Percentiles rank a stretch among this genome's conserved stretches.
phyloP scores from a whole-genome alignment of 164 flowering plant species.

The Kingdonia uniflora region DNA sequence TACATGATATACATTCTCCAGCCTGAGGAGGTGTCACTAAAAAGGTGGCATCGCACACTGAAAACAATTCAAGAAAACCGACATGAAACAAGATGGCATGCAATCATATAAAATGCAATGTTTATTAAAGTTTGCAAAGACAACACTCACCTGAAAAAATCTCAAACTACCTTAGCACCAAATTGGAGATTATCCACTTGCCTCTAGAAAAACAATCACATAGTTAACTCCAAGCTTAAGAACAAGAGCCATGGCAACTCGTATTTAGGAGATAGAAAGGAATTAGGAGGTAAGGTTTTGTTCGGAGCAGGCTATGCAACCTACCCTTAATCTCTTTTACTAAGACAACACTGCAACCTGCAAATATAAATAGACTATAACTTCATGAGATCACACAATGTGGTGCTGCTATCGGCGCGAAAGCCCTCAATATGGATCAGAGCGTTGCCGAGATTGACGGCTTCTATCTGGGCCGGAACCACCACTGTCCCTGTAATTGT shows the following conservation, averaged over 20 bases:
- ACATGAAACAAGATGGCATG: no score
- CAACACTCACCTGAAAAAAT: conserved; percentile 79
- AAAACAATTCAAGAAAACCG: no score
- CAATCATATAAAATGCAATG: no score
- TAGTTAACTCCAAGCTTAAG: conserved; percentile 41
- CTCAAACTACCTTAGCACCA: conserved; percentile 82
- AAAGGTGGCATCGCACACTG: no score
- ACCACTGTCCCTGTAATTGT: conserved; percentile 71
- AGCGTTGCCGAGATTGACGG: conserved; percentile 72
- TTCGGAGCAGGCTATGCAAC: conserved; percentile 23
- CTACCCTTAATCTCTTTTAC: conserved; percentile 30
- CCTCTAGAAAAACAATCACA: conserved; percentile 83
- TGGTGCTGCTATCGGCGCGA: conserved; percentile 17
- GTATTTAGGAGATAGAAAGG: conserved; percentile 9
- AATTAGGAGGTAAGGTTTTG: conserved; percentile 11
- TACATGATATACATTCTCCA: no score
- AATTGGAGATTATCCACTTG: conserved; percentile 77
- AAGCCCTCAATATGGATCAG: conserved; percentile 67
- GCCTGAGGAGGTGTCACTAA: no score
- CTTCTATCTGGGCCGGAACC: conserved; percentile 89
- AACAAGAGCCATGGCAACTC: conserved; percentile 19
- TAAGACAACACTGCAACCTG: conserved; percentile 16
- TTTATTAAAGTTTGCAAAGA: conserved; percentile 15
- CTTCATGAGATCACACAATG: conserved; percentile 31
- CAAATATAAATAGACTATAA: conserved; percentile 16